A percentile compares a stretch with the other conserved stretches of the same genome.
phyloP scores from a whole-genome alignment of 495 filamentous ascomycete species.

The Hyaloscypha variabilis region DNA sequence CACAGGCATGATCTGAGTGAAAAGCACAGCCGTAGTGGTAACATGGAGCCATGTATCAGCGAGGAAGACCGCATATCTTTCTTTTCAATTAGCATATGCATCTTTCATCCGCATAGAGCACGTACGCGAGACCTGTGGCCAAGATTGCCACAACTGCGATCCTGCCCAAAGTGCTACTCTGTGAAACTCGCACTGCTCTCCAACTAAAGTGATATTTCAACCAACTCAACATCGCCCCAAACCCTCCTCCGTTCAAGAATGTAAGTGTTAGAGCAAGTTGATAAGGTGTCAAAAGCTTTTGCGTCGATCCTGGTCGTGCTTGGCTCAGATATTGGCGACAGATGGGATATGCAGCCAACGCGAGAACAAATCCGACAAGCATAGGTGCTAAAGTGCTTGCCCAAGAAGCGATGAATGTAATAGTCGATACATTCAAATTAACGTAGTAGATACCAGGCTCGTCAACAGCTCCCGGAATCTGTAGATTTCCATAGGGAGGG shows the following conservation, averaged over 20 bases:
- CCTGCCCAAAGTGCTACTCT: too few relatives aligned
- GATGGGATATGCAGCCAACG: background rate
- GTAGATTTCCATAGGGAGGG: background rate
- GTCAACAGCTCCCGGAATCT: background rate
- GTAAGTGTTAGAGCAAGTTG: background rate
- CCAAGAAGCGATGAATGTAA: constrained; percentile 4
- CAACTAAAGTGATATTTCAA: background rate
- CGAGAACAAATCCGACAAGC: background rate
- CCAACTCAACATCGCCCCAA: background rate
- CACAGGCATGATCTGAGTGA: background rate
- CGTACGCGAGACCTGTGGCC: too few relatives aligned
- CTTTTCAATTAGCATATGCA: too few relatives aligned
- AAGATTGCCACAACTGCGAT: too few relatives aligned
- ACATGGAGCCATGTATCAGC: constrained; percentile 4
- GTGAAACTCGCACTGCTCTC: too few relatives aligned
- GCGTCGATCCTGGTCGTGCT: background rate
- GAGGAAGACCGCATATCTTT: background rate
- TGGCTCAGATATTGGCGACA: background rate
- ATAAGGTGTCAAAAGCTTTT: background rate
- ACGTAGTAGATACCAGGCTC: background rate
- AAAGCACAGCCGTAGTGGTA: background rate
- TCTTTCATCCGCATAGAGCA: too few relatives aligned
- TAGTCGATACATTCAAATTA: background rate
- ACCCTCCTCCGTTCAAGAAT: background rate
- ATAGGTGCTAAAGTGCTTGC: background rate